phyloP scores from a whole-genome alignment of 305 asterid genomes.

The Rubia balearica region DNA sequence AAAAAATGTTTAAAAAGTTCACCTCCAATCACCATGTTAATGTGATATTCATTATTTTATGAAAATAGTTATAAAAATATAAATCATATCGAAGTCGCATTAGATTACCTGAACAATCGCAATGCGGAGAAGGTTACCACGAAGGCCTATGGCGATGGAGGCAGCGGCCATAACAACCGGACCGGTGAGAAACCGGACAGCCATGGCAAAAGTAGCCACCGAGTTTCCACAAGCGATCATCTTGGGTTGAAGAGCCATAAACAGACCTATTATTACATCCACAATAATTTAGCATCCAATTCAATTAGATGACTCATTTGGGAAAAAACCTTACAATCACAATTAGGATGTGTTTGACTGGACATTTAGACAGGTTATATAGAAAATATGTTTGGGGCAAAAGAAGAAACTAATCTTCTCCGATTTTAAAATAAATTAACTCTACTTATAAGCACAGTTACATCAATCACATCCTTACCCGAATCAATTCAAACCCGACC shows the following conservation, averaged over 20 bases:
- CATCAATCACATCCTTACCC: too few relatives aligned
- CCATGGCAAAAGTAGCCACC: constrained; percentile 94
- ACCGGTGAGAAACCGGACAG: constrained; percentile 89
- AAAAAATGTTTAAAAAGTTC: background rate
- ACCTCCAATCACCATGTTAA: background rate
- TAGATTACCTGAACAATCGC: constrained; percentile 77
- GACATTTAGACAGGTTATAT: too few relatives aligned
- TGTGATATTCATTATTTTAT: too few relatives aligned
- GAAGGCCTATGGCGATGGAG: constrained; percentile 86
- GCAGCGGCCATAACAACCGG: constrained; percentile 99
- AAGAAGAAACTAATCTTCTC: too few relatives aligned
- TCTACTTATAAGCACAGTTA: too few relatives aligned
- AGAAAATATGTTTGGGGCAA: too few relatives aligned
- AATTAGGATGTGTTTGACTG: too few relatives aligned
- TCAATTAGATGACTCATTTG: constrained; percentile 18
- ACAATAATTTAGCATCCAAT: background rate
- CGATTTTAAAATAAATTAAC: too few relatives aligned
- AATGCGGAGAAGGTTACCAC: constrained; percentile 84
- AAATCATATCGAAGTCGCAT: background rate
- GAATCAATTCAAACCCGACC: too few relatives aligned
- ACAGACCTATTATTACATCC: constrained; percentile 9
- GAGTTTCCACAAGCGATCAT: constrained; percentile 91
- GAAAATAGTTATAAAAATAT: too few relatives aligned
- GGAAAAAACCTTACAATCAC: background rate
- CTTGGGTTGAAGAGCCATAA: constrained; percentile 98